phyloP scores from a whole-genome alignment of 2,329 filamentous ascomycete genomes.

The Aspergillus versicolor region DNA sequence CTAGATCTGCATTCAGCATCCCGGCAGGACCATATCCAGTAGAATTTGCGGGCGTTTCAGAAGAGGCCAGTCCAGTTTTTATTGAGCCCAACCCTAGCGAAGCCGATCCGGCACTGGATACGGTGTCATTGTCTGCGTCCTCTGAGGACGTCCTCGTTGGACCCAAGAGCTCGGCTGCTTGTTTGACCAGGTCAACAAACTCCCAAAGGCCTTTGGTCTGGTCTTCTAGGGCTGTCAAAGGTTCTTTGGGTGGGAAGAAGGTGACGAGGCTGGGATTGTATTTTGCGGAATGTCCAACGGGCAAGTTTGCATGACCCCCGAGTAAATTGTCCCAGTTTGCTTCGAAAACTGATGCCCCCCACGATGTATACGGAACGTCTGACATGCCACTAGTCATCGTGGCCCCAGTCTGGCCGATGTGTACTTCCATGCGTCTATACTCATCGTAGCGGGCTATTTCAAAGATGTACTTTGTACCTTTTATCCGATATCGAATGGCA shows the following conservation, averaged over 20 bases:
- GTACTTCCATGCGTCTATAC: conserved; percentile 22
- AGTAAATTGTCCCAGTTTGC: conserved; percentile 43
- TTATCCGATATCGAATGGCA: conserved; percentile 39
- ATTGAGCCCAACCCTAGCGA: background rate
- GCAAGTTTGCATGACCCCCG: conserved; percentile 35
- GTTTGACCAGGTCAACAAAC: conserved; percentile 36
- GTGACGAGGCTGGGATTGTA: conserved; percentile 33
- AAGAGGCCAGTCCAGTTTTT: background rate
- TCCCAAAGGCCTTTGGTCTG: conserved; percentile 33
- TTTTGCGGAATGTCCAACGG: conserved; percentile 33
- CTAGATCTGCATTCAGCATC: conserved; percentile 26
- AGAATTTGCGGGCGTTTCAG: conserved; percentile 8
- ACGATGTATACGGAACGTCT: conserved; percentile 29
- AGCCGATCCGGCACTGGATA: background rate
- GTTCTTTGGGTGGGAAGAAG: conserved; percentile 34
- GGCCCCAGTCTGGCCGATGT: conserved; percentile 8
- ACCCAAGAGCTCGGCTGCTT: conserved; percentile 33
- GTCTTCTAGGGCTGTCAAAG: conserved; percentile 12
- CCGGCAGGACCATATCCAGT: conserved; percentile 6
- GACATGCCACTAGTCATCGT: conserved; percentile 19
- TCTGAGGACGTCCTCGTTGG: conserved; percentile 13
- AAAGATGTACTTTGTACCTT: conserved; percentile 41
- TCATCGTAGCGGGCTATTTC: conserved; percentile 45
- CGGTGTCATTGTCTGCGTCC: background rate
- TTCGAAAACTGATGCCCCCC: conserved; percentile 40